A percentile compares a stretch with the other conserved stretches of the same genome.
These are phyloP conservation scores for Mariannaea elegans DNA, from an alignment of 2,329 filamentous ascomycete species.

Conservation along the genomic window DNA sequence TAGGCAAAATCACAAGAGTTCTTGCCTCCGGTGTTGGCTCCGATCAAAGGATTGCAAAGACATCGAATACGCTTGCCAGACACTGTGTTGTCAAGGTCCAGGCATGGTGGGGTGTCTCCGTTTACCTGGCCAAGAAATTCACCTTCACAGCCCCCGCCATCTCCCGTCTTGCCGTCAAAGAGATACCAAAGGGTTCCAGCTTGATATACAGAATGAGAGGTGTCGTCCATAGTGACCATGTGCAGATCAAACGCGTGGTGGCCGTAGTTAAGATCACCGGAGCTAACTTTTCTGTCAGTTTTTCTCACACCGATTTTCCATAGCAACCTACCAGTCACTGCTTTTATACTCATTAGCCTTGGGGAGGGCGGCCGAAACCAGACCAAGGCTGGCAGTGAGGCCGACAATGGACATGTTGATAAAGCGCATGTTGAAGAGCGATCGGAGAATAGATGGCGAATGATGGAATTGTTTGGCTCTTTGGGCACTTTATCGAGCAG, in stretches of 20 bases:
- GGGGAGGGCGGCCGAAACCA: constrained; percentile 13
- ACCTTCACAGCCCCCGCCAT: constrained; percentile 16
- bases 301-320: not conserved
- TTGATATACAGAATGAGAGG: constrained; percentile 21
- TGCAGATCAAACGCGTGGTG: constrained; percentile 21
- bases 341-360: constrained; percentile 24
- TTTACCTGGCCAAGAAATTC: constrained; percentile 14
- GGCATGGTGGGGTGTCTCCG: constrained; percentile 15
- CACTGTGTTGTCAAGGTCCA: constrained; percentile 22
- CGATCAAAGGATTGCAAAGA: constrained; percentile 19
- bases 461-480: not conserved
- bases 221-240: constrained; percentile 27
- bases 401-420: constrained; percentile 13
- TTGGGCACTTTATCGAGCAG: too few relatives aligned
- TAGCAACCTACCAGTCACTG: constrained; percentile 5
- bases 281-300: not conserved
- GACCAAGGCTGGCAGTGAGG: constrained; percentile 7
- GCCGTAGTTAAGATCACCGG: constrained; percentile 23
- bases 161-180: constrained; percentile 14
- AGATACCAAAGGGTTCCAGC: constrained; percentile 17
- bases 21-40: constrained; percentile 7
- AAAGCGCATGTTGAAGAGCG: constrained; percentile 9
- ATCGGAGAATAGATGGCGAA: not conserved
- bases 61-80: constrained; percentile 21
- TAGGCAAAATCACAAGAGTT: constrained; percentile 24